Percentiles rank a stretch among this genome's conserved stretches.
phyloP scores from a whole-genome alignment of 2,329 filamentous ascomycete genomes.

The Leptographium flavum region DNA sequence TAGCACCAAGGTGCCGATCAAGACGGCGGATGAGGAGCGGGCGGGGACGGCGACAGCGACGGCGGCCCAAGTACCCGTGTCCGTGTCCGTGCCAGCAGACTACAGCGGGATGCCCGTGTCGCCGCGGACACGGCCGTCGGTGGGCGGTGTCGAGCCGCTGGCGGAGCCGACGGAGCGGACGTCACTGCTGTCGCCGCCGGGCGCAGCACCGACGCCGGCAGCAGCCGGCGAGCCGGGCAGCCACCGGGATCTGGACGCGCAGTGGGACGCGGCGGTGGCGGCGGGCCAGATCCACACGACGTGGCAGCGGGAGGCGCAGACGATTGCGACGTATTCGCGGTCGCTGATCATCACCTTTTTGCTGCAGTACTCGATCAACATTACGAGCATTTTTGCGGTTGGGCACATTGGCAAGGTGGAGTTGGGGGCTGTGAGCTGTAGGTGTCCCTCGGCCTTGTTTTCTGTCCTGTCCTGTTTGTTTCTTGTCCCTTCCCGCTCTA shows the following conservation, averaged over 20 bases:
- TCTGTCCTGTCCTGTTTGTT: not conserved
- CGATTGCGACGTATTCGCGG: constrained; percentile 55
- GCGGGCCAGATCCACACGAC: constrained; percentile 75
- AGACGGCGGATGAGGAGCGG: constrained; percentile 28
- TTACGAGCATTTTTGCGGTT: constrained; percentile 66
- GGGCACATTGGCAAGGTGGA: constrained; percentile 60
- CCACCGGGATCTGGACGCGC: constrained; percentile 43
- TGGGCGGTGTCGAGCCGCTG: not conserved
- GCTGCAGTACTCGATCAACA: constrained; percentile 73
- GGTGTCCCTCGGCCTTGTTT: constrained; percentile 9
- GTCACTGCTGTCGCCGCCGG: constrained; percentile 15
- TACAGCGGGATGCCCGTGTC: constrained; percentile 26
- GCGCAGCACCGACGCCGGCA: constrained; percentile 13
- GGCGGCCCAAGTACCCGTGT: too few species aligned
- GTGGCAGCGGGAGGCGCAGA: constrained; percentile 81
- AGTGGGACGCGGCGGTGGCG: constrained; percentile 76
- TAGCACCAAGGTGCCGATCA: constrained; percentile 38
- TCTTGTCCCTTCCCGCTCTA: not conserved
- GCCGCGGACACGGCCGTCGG: constrained; percentile 13
- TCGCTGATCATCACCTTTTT: constrained; percentile 63
- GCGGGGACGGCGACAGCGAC: too few species aligned
- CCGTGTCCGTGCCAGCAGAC: constrained; percentile 21
- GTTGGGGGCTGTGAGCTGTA: constrained; percentile 47
- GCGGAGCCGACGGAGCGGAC: constrained; percentile 25
- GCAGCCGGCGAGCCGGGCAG: constrained; percentile 22